A percentile compares a stretch with the other conserved stretches of the same genome.
These are phyloP conservation scores for Apiotrichum sp. DNA, from an alignment of 1,284 basidiomycete genomes.

Conservation along the genomic window DNA sequence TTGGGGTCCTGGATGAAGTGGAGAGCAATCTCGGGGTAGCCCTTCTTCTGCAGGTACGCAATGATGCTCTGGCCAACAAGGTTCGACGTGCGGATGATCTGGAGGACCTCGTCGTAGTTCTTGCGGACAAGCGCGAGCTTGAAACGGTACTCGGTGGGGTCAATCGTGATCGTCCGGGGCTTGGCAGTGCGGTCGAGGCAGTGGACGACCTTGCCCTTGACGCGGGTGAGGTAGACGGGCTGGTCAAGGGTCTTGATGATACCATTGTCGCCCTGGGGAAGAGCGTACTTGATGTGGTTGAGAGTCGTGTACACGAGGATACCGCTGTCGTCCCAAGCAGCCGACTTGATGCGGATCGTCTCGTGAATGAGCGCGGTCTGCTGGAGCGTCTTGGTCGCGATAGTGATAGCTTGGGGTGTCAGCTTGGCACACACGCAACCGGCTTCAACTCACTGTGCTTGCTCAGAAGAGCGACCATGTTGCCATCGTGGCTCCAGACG, in stretches of 20 bases:
- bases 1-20: conserved; percentile 99
- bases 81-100: conserved; percentile 93
- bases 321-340: conserved; percentile 96
- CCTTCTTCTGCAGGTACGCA: conserved; percentile 96
- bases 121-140: conserved; percentile 91
- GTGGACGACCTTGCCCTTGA: conserved; percentile 93
- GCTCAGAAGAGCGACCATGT: conserved; percentile 87
- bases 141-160: conserved; percentile 98
- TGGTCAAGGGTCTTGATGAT: conserved; percentile 99
- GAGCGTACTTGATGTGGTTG: conserved; percentile 98
- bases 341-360: conserved; percentile 99
- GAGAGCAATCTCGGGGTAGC: conserved; percentile 98
- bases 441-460: conserved; percentile 63
- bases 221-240: conserved; percentile 95
- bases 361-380: conserved; percentile 93
- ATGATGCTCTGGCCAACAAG: conserved; percentile 98
- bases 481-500: conserved; percentile 86
- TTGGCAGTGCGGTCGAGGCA: conserved; percentile 93
- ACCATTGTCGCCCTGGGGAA: conserved; percentile 94
- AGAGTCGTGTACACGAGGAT: conserved; percentile 97
- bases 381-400: conserved; percentile 88
- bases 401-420: conserved; percentile 62
- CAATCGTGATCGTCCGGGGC: conserved; percentile 90
- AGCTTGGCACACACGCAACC: conserved; percentile 53
- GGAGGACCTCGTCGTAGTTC: conserved; percentile 95